phyloP scores from a whole-genome alignment of 23 red algal species.

The Cyanidium caldarium region DNA sequence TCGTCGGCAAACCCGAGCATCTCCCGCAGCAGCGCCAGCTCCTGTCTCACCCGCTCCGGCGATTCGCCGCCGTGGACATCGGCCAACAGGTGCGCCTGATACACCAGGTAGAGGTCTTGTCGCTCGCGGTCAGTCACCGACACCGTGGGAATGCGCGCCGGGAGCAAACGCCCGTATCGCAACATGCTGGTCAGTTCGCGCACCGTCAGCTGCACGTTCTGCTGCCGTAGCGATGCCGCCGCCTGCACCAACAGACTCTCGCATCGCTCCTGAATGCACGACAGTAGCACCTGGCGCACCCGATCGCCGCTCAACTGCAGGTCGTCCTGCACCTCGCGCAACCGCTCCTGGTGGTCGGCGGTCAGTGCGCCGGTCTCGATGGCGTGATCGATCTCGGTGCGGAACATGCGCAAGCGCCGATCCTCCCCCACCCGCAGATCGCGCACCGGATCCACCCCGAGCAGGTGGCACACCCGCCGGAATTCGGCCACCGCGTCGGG shows the following conservation, averaged over 20 bases:
- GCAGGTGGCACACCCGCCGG: constrained; percentile 27
- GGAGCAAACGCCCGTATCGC: constrained; percentile 75
- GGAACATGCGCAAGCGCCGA: constrained; percentile 49
- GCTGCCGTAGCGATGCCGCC: constrained; percentile 54
- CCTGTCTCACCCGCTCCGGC: neutral
- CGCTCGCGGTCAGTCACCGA: constrained; percentile 52
- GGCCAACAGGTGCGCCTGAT: constrained; percentile 67
- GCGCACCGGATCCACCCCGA: constrained; percentile 71
- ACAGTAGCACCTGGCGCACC: constrained; percentile 45
- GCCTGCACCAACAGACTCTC: constrained; percentile 66
- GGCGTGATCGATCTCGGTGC: constrained; percentile 68
- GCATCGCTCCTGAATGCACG: constrained; percentile 73
- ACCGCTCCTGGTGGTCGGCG: constrained; percentile 46
- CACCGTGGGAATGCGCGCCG: constrained; percentile 43
- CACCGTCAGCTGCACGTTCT: constrained; percentile 32
- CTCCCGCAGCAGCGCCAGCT: neutral
- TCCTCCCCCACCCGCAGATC: constrained; percentile 41
- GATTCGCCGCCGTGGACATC: neutral
- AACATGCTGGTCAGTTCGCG: constrained; percentile 62
- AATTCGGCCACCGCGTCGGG: constrained; percentile 55
- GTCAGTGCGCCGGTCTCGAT: constrained; percentile 83
- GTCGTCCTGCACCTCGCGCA: constrained; percentile 37
- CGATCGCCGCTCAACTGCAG: constrained; percentile 36
- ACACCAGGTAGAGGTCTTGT: constrained; percentile 74
- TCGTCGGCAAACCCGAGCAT: neutral